A percentile compares a stretch with the other conserved stretches of the same genome.
Evolutionary conservation across 176 grass and related monocot genomes (phyloP).

Genomic region (Zoysia japonica): DNA sequence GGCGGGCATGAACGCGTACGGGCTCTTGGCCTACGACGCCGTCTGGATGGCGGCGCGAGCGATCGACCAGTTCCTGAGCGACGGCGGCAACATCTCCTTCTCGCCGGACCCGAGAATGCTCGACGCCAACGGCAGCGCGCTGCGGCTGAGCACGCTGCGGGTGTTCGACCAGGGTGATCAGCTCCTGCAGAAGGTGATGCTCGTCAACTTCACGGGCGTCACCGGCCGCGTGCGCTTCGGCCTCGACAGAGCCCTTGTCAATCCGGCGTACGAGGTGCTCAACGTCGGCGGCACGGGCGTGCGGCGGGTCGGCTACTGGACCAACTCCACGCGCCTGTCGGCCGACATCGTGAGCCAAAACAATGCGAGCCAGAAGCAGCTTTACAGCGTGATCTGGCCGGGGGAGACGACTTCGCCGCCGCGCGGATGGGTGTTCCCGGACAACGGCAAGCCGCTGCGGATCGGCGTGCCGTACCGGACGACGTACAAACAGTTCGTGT

Average conservation of each 20-base stretch:
- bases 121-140: constrained; percentile 48
- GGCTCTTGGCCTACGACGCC: constrained; percentile 75
- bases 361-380: not conserved
- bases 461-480: constrained; percentile 83
- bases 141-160: constrained; percentile 53
- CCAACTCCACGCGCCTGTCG: constrained; percentile 44
- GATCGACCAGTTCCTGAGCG: constrained; percentile 59
- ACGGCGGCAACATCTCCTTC: constrained; percentile 59
- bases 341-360: too few relatives aligned
- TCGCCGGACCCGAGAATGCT: constrained; percentile 52
- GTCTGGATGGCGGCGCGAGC: constrained; percentile 76
- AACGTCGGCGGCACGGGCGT: constrained; percentile 72
- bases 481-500: constrained; percentile 68
- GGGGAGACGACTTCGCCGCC: constrained; percentile 63
- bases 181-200: constrained; percentile 52
- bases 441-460: constrained; percentile 67
- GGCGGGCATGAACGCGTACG: constrained; percentile 56
- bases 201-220: constrained; percentile 69
- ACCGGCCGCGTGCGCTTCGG: constrained; percentile 60
- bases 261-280: constrained; percentile 74
- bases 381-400: constrained; percentile 79
- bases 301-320: constrained; percentile 76
- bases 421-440: constrained; percentile 84
- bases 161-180: constrained; percentile 63
- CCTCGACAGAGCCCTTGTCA: constrained; percentile 34